Evolutionary conservation across 1,284 basidiomycete species (phyloP), one percentile per base, ranked within the genome.

Genomic region (Puccinia coronata): DNA sequence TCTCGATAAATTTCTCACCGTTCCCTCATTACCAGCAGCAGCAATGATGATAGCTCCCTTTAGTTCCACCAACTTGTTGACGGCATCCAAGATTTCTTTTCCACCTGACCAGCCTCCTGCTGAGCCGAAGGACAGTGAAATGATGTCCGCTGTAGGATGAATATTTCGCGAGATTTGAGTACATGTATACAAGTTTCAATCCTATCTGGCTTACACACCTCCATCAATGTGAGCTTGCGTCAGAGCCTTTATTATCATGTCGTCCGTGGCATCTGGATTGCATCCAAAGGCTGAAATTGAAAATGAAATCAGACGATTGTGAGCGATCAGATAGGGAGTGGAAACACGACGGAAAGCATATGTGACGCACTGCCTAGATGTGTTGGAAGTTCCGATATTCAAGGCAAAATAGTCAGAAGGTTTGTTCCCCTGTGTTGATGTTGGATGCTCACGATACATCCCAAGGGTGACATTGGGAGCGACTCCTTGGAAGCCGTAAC

Each of bases 11-110:
- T n/a, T n/a, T n/a, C 71, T 73, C 43, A 81, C 80, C 36, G 36
- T 43, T 34, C 80, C 80, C 8, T 74, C 61, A 70, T 81, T 81
- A 14, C 80, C 80, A 20, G 80, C 80, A 31, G 80, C 39, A 57
- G 74, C 12, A 12, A 75, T 8, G 14, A 81, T 59, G 0, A 65
- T 74, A 11, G n/a, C 28, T 9, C 59, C 59, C n/a, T 81, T 65
- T 25, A 47, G 59, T 53, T 49, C 41, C n/a, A 81, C 71, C 41
- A 74, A 49, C 20, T 59, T 41, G 36, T 75, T 75, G 34, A 75
- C 31, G 11, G 49, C 47, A 28, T 81, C 39, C 34, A 81, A 23
- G 28, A 74, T 36, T 18, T 34, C 36, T 36, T 20, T 31, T 28
- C 80, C 80, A 11, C 9, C 8, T 6, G 41, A 61, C 80, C 80